phyloP scores from a whole-genome alignment of 495 filamentous ascomycete species.

The Penicillium robsamsonii region DNA sequence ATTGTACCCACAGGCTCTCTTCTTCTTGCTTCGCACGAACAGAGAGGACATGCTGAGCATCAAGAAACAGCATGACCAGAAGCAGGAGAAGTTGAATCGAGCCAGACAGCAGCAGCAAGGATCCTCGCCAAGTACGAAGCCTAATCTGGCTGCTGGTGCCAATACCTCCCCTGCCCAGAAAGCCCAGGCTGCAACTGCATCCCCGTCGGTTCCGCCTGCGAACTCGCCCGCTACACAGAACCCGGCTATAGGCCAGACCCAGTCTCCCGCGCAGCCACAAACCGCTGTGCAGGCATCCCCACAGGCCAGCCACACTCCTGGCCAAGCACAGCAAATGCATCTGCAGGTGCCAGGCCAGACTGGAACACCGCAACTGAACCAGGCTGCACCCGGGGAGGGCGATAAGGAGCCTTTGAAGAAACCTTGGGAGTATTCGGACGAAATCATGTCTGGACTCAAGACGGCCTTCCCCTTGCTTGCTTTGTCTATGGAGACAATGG shows the following conservation, averaged over 20 bases:
- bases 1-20: slow-evolving; percentile 87
- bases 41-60: slow-evolving; percentile 92
- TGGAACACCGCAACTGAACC: slow-evolving; percentile 30
- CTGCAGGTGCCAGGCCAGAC: slow-evolving; percentile 45
- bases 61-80: slow-evolving; percentile 81
- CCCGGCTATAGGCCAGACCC: slow-evolving; percentile 29
- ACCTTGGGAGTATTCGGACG: slow-evolving; percentile 94
- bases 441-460: slow-evolving; percentile 90
- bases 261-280: slow-evolving; percentile 28
- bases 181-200: slow-evolving; percentile 32
- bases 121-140: slow-evolving; percentile 51
- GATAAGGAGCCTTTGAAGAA: slow-evolving; percentile 60
- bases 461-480: slow-evolving; percentile 94
- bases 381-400: slow-evolving; percentile 20
- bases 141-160: slow-evolving; percentile 46
- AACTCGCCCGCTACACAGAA: slow-evolving; percentile 37
- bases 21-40: slow-evolving; percentile 89
- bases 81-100: slow-evolving; percentile 61
- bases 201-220: slow-evolving; percentile 32
- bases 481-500: slow-evolving; percentile 98
- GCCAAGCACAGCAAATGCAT: slow-evolving; percentile 31
- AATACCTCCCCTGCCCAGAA: slow-evolving; percentile 45
- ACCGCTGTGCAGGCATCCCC: slow-evolving; percentile 28
- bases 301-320: slow-evolving; percentile 28
- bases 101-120: slow-evolving; percentile 39